These are phyloP conservation scores for Aspergillus ruber DNA, from an alignment of 2,329 filamentous ascomycete species.

Conservation along the genomic window DNA sequence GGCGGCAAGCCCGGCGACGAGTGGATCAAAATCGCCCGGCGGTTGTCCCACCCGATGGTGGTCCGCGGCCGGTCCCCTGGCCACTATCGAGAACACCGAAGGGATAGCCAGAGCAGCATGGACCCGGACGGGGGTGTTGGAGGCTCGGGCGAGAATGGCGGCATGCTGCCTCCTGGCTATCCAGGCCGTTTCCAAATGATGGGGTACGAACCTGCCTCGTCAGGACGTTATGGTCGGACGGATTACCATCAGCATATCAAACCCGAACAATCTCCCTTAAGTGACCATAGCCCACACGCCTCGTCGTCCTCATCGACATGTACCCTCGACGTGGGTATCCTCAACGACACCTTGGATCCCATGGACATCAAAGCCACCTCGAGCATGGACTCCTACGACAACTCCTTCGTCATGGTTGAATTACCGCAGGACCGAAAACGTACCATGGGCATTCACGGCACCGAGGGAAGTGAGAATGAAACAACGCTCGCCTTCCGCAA, in stretches of 20 bases:
- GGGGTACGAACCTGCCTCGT: constrained; percentile 29
- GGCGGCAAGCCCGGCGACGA: constrained; percentile 40
- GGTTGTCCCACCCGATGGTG: constrained; percentile 73
- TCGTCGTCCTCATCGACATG: constrained; percentile 37
- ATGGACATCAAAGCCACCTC: constrained; percentile 32
- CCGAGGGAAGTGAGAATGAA: neutral
- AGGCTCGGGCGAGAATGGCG: constrained; percentile 19
- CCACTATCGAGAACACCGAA: constrained; percentile 67
- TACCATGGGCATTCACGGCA: neutral
- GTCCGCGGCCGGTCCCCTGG: constrained; percentile 79
- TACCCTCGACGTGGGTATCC: constrained; percentile 30
- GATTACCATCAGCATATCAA: constrained; percentile 32
- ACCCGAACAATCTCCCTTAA: constrained; percentile 31
- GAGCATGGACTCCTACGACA: constrained; percentile 26
- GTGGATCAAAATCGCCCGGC: constrained; percentile 65
- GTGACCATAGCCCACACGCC: constrained; percentile 30
- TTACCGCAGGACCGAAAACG: constrained; percentile 19
- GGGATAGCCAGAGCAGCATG: constrained; percentile 63
- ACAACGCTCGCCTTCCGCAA: constrained; percentile 14
- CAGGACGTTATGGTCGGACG: constrained; percentile 25
- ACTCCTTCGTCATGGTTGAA: constrained; percentile 22
- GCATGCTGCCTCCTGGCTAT: constrained; percentile 24
- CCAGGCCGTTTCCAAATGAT: constrained; percentile 28
- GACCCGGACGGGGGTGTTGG: constrained; percentile 60
- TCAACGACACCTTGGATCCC: constrained; percentile 34